These are phyloP conservation scores for Actinidia arguta DNA, from an alignment of 179 eudicot species.

Conservation along the genomic window DNA sequence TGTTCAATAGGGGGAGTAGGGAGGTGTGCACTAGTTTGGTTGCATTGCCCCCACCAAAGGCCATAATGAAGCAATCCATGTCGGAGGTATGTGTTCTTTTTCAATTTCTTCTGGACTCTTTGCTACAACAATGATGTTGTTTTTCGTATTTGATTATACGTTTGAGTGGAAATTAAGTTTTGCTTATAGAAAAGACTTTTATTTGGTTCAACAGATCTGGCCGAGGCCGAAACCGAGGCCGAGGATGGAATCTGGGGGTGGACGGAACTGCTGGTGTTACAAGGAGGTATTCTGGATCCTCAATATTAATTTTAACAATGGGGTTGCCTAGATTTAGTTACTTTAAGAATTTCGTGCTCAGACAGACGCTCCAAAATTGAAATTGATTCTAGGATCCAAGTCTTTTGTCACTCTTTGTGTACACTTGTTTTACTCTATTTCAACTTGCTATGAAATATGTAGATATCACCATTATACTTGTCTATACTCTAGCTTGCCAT, in stretches of 20 bases:
- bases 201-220: not conserved
- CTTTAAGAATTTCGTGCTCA: too few species aligned
- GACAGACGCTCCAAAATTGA: too few species aligned
- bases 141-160: not conserved
- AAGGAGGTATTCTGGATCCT: constrained; percentile 6
- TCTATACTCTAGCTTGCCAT: too few species aligned
- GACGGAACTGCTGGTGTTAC: not conserved
- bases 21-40: not conserved
- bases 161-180: too few species aligned
- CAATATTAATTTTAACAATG: not conserved
- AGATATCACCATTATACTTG: too few species aligned
- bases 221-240: too few species aligned
- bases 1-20: not conserved
- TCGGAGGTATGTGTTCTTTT: not conserved
- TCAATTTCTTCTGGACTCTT: not conserved
- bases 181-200: too few species aligned
- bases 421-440: too few species aligned
- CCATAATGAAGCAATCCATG: not conserved
- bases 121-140: not conserved
- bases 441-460: too few species aligned
- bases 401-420: not conserved
- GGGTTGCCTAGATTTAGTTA: not conserved
- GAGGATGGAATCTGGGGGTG: constrained; percentile 1
- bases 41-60: not conserved
- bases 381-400: not conserved